These are phyloP conservation scores for Arabidopsis suecica DNA, from an alignment of 345 rosid genomes.

Conservation along the genomic window DNA sequence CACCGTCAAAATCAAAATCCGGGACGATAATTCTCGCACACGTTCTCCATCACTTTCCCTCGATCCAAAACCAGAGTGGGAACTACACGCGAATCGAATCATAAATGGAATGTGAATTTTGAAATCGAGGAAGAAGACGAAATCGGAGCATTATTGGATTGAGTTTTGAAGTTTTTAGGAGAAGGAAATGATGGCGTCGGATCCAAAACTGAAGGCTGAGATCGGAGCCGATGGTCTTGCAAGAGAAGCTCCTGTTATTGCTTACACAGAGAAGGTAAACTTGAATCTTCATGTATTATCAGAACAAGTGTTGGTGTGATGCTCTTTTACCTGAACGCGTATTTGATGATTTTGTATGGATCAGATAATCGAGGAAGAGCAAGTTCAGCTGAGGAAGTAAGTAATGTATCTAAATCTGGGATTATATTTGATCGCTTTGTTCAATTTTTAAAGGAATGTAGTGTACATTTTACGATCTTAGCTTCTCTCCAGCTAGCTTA, in stretches of 20 bases:
- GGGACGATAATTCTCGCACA: conserved; percentile 27
- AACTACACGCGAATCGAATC: not conserved
- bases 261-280: conserved; percentile 88
- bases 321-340: conserved; percentile 14
- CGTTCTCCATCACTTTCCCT: conserved; percentile 33
- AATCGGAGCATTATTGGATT: not conserved
- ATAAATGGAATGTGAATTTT: conserved; percentile 5
- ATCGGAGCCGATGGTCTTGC: conserved; percentile 93
- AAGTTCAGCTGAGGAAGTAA: conserved; percentile 83
- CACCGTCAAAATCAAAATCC: conserved; percentile 22
- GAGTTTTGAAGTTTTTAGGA: not conserved
- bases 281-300: conserved; percentile 3
- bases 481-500: too few relatives aligned
- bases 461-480: not conserved
- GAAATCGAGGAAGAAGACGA: conserved; percentile 30
- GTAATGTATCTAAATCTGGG: conserved; percentile 1
- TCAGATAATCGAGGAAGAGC: conserved; percentile 87
- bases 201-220: conserved; percentile 69
- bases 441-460: not conserved
- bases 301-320: not conserved
- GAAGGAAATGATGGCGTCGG: conserved; percentile 57
- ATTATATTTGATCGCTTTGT: not conserved
- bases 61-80: conserved; percentile 27
- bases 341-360: conserved; percentile 15
- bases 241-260: conserved; percentile 80